Evolutionary conservation across 1,284 basidiomycete species (phyloP).

Genomic region (Coniferiporia weirii): DNA sequence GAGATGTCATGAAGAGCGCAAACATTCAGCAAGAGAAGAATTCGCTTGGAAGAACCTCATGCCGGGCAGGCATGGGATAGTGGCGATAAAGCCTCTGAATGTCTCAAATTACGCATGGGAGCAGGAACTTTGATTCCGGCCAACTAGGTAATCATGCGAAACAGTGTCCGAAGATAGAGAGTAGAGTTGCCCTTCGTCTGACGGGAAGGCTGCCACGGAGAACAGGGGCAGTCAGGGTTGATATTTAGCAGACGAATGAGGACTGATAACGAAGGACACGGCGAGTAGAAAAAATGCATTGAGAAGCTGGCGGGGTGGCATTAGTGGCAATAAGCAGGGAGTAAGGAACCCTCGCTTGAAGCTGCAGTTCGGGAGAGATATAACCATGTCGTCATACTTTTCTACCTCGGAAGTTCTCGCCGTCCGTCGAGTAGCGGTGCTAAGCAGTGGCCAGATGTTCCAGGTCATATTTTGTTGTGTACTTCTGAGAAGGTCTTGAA

Average conservation of each 20-base stretch:
- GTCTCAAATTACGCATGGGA: background rate
- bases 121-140: background rate
- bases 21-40: background rate
- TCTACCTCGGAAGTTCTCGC: background rate
- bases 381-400: constrained; percentile 5
- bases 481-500: too few relatives aligned
- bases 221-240: background rate
- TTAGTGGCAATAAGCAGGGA: background rate
- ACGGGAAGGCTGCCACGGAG: background rate
- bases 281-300: background rate
- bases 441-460: background rate
- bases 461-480: too few relatives aligned
- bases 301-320: background rate
- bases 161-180: background rate
- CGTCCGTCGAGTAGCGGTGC: too few relatives aligned
- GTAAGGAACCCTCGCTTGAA: background rate
- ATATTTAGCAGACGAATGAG: background rate
- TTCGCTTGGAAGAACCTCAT: background rate
- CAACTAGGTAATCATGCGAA: background rate
- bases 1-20: background rate
- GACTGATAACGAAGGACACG: background rate
- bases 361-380: background rate
- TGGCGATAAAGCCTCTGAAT: background rate
- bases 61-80: background rate
- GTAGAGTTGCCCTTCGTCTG: background rate